Conservation (phyloP, 2,329 filamentous ascomycete genomes). For the Penicillium brasilianum region DNA sequence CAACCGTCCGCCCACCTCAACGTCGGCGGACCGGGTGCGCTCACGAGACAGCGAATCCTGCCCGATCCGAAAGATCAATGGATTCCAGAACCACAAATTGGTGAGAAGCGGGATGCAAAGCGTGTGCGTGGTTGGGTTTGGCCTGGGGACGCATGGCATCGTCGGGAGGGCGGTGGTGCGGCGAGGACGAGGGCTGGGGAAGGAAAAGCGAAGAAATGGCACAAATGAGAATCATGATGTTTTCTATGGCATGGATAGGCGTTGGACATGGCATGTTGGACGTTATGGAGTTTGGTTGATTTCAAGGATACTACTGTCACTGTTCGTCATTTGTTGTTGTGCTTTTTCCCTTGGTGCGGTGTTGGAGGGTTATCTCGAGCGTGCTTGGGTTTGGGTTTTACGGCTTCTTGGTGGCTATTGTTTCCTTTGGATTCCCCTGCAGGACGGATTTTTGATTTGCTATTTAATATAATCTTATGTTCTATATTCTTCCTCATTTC, state of each 20-base stretch:
- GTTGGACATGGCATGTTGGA: neutral
- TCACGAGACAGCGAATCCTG: conserved; percentile 61
- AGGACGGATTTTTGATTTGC: conserved; percentile 2
- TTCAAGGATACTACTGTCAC: neutral
- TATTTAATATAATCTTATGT: conserved; percentile 10
- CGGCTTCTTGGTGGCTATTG: conserved; percentile 9
- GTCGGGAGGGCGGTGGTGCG: conserved; percentile 56
- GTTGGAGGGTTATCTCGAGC: neutral
- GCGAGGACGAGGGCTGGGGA: conserved; percentile 33
- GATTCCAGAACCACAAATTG: conserved; percentile 65
- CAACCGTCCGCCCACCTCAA: conserved; percentile 65
- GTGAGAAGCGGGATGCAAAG: conserved; percentile 67
- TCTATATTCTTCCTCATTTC: neutral
- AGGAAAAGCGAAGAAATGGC: conserved; percentile 42
- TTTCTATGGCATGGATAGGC: conserved; percentile 1
- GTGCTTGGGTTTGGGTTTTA: neutral
- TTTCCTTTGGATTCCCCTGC: conserved; percentile 6
- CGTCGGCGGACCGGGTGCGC: conserved; percentile 62
- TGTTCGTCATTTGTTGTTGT: neutral
- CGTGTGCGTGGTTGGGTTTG: conserved; percentile 65
- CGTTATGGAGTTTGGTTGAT: neutral
- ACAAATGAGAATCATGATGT: conserved; percentile 35
- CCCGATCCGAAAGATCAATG: conserved; percentile 62
- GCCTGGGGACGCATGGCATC: conserved; percentile 65
- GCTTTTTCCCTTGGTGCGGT: neutral